Evolutionary conservation across 805 yeast species (phyloP).

Genomic region (Ogataea populi-albae): DNA sequence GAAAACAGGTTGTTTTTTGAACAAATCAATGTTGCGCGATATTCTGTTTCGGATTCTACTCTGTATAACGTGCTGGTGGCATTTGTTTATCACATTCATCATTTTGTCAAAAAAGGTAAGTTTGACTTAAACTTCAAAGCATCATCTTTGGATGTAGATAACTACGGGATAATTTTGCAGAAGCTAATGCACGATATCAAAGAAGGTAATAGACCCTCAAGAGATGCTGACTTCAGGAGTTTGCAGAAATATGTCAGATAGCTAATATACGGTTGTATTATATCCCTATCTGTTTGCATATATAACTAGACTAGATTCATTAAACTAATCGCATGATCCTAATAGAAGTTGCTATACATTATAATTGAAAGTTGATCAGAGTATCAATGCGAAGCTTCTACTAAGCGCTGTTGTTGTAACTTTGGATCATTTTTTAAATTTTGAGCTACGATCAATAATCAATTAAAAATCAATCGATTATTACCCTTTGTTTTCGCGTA

Average conservation of each 20-base stretch:
- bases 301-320: too few relatives aligned
- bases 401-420: neutral
- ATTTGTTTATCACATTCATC: conserved; percentile 29
- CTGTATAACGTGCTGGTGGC: conserved; percentile 28
- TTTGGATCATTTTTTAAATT: neutral
- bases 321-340: too few relatives aligned
- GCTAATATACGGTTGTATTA: too few relatives aligned
- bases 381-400: neutral
- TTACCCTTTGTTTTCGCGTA: too few relatives aligned
- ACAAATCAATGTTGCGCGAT: conserved; percentile 23
- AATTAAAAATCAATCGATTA: too few relatives aligned
- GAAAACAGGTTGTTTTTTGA: conserved; percentile 24
- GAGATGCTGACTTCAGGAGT: conserved; percentile 15
- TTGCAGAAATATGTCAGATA: conserved; percentile 11
- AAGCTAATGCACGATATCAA: conserved; percentile 28
- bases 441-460: too few relatives aligned
- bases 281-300: too few relatives aligned
- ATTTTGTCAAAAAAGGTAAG: conserved; percentile 21
- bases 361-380: neutral
- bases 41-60: conserved; percentile 16
- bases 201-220: conserved; percentile 9
- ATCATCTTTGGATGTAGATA: conserved; percentile 19
- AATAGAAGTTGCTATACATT: too few relatives aligned
- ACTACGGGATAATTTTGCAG: conserved; percentile 28
- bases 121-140: conserved; percentile 24